phyloP scores from a whole-genome alignment of 495 filamentous ascomycete species.

The Penicillium coffeae region DNA sequence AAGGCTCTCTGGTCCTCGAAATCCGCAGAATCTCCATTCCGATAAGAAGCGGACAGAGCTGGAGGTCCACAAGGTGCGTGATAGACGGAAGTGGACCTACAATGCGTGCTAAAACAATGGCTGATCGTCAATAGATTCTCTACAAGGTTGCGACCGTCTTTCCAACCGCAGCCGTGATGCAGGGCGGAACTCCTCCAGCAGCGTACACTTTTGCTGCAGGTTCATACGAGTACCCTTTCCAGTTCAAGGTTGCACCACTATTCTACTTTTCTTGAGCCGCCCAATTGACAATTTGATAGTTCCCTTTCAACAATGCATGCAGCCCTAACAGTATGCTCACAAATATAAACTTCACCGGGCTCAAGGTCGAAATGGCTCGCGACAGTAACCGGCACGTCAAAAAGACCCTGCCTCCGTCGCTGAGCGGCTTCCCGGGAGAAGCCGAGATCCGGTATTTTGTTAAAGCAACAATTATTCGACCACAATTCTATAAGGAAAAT shows the following conservation, averaged over 20 bases:
- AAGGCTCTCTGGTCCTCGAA: conserved; percentile 49
- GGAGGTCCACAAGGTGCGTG: conserved; percentile 73
- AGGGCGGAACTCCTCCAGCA: conserved; percentile 35
- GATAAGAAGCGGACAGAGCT: conserved; percentile 58
- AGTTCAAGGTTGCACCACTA: conserved; percentile 64
- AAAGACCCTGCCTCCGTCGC: conserved; percentile 80
- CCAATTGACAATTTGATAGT: conserved; percentile 24
- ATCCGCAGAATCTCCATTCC: conserved; percentile 57
- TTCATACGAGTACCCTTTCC: conserved; percentile 82
- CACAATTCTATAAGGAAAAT: conserved; percentile 82
- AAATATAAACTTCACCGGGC: conserved; percentile 52
- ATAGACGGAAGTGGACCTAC: not conserved
- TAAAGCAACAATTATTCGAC: conserved; percentile 83
- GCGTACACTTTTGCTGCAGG: conserved; percentile 69
- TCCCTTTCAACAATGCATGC: conserved; percentile 92
- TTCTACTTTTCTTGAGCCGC: not conserved
- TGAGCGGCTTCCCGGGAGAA: conserved; percentile 74
- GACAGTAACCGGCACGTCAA: conserved; percentile 65
- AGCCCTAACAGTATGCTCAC: conserved; percentile 55
- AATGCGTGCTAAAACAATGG: not conserved
- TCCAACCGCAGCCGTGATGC: conserved; percentile 52
- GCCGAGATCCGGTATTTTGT: conserved; percentile 92
- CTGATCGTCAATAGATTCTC: conserved; percentile 47
- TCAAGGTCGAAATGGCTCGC: conserved; percentile 56
- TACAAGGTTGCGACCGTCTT: conserved; percentile 65